These are phyloP conservation scores for Kwoniella dendrophila DNA, from an alignment of 768 basidiomycete species.

Conservation along the genomic window DNA sequence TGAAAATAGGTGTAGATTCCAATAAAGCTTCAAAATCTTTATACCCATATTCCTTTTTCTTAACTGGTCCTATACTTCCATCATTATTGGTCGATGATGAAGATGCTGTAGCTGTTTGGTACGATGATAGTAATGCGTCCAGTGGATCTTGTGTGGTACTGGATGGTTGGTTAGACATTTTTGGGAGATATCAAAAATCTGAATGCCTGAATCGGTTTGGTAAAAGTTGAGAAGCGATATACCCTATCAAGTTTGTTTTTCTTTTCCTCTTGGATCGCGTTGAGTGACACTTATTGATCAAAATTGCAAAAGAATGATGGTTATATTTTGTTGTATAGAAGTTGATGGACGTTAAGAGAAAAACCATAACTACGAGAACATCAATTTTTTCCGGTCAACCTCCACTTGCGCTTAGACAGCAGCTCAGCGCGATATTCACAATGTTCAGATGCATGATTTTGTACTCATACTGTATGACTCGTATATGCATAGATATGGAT, in stretches of 20 bases:
- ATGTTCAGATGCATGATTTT: no score
- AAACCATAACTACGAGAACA: background rate
- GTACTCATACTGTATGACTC: no score
- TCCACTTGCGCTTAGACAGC: no score
- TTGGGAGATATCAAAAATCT: no score
- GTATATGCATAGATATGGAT: no score
- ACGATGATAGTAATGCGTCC: slow-evolving; percentile 9
- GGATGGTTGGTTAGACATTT: no score
- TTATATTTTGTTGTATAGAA: background rate
- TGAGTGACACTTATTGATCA: background rate
- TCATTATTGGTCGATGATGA: background rate
- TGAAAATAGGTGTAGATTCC: slow-evolving; percentile 83
- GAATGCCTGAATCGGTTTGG: no score
- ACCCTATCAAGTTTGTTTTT: no score
- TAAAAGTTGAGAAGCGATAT: no score
- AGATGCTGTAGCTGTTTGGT: slow-evolving; percentile 1
- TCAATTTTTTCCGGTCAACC: background rate
- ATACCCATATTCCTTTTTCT: slow-evolving; percentile 41
- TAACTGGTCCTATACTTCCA: slow-evolving; percentile 9
- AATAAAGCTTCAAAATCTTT: slow-evolving; percentile 56
- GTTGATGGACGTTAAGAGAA: background rate
- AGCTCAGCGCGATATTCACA: no score
- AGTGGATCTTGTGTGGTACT: no score
- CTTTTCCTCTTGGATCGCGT: background rate
- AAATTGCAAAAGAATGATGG: background rate